Evolutionary conservation across 139 green algal species (phyloP).

Genomic region (Dunaliella primolecta): DNA sequence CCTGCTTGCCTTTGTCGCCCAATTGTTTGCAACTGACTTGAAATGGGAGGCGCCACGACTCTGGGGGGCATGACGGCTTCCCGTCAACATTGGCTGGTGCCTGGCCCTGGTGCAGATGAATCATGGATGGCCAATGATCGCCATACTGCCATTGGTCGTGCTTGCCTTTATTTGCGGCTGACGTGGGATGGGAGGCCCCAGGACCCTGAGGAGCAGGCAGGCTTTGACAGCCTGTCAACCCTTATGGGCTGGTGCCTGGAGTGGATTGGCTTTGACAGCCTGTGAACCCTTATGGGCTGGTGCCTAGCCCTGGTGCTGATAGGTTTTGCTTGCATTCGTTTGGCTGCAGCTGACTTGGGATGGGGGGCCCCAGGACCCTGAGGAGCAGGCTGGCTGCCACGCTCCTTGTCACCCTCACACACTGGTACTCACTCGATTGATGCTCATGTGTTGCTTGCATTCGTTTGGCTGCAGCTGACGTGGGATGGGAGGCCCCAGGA

Average conservation of each 20-base stretch:
- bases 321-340: too few species aligned
- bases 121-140: background rate
- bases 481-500: background rate
- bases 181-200: background rate
- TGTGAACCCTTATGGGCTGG: background rate
- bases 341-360: slow-evolving; percentile 8
- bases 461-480: slow-evolving; percentile 4
- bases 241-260: background rate
- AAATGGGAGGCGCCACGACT: too few species aligned
- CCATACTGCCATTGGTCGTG: background rate
- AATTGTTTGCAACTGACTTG: too few species aligned
- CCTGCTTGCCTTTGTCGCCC: too few species aligned
- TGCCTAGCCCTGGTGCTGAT: background rate
- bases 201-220: background rate
- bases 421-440: too few species aligned
- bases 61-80: too few species aligned
- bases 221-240: background rate
- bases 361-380: background rate
- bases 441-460: too few species aligned
- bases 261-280: too few species aligned
- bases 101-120: too few species aligned
- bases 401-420: slow-evolving; percentile 20
- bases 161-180: background rate
- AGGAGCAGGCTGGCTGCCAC: slow-evolving; percentile 8
- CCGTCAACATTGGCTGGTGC: too few species aligned